Base-by-base conservation (phyloP, 805 yeast species). In the Maudiozyma turicensis region DNA sequence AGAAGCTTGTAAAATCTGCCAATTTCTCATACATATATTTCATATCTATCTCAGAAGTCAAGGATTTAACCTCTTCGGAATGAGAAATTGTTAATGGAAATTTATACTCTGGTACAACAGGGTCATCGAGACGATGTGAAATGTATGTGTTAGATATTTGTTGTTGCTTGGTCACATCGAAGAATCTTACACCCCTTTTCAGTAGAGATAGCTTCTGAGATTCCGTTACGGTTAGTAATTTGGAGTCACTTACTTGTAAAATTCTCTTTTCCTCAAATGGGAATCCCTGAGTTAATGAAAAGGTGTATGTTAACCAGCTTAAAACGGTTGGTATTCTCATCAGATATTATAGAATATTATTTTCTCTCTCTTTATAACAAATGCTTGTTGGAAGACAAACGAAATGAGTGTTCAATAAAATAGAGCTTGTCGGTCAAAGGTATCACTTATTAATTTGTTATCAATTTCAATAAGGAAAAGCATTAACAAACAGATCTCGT, bases 1-100 rank as follows among this genome's bases (percentile, higher is more conserved):
- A 78, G 63, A 86, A 87, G 40, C 84, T 76, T 5, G 90, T 72
- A 60, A 87, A 81, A 45, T 74, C 67, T 20, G 79, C 77, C 64
- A 88, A 72, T 56, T 77, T 77, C 29, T 67, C 66, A 58, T 75
- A 69, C 68, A 85, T 73, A 34, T 66, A 62, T 11, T 65, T 70
- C 48, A 66, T 67, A 53, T 76, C 72, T 49, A 87, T 77, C 3
- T 70, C 50, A 6, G 62, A 56, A 41, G 73, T 60, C 40, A 83
- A 61, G 5, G 66, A 56, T 1, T 62, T 52, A 11, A 86, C 77
- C 9, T 64, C 54, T 3, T 71, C 58, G 3, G 53, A 49, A 54
- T 75, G 67, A 37, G 62, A 51, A 3, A 72, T 67, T 14, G 65
- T 54, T 1, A 56, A 58, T 0, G 96, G 95, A 65, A 80, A 85